Conservation (phyloP, 371 early-diverging fungal species). For the Parasitella parasitica region DNA sequence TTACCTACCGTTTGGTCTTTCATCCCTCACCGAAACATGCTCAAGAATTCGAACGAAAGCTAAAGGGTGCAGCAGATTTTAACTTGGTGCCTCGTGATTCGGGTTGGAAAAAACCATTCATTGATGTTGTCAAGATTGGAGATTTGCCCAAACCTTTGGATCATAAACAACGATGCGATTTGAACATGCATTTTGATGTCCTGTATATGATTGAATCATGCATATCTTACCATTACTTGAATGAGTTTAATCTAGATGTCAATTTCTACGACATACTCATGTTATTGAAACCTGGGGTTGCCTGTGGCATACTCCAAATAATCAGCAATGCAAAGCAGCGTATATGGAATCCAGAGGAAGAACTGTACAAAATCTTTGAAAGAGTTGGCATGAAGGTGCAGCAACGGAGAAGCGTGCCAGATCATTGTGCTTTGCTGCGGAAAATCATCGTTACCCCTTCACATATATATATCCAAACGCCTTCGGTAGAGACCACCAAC, state of each 20-base stretch:
- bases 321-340: constrained; percentile 29
- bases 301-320: constrained; percentile 37
- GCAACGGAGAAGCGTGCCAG: constrained; percentile 35
- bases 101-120: neutral
- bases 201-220: constrained; percentile 51
- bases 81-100: constrained; percentile 39
- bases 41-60: constrained; percentile 16
- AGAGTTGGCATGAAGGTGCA: constrained; percentile 17
- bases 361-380: constrained; percentile 20
- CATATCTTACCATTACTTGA: constrained; percentile 34
- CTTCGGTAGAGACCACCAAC: constrained; percentile 63
- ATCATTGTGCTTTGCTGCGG: constrained; percentile 54
- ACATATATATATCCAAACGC: constrained; percentile 55
- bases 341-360: constrained; percentile 35
- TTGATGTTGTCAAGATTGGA: neutral
- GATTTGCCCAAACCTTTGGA: constrained; percentile 12
- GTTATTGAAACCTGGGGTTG: constrained; percentile 24
- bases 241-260: constrained; percentile 43
- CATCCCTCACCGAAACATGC: neutral
- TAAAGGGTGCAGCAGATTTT: constrained; percentile 37
- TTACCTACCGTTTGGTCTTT: constrained; percentile 36
- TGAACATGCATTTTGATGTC: constrained; percentile 30
- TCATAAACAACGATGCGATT: constrained; percentile 25
- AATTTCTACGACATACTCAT: constrained; percentile 33
- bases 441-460: constrained; percentile 67